These are phyloP conservation scores for Aspergillus persii DNA, from an alignment of 2,329 filamentous ascomycete species.

Conservation along the genomic window DNA sequence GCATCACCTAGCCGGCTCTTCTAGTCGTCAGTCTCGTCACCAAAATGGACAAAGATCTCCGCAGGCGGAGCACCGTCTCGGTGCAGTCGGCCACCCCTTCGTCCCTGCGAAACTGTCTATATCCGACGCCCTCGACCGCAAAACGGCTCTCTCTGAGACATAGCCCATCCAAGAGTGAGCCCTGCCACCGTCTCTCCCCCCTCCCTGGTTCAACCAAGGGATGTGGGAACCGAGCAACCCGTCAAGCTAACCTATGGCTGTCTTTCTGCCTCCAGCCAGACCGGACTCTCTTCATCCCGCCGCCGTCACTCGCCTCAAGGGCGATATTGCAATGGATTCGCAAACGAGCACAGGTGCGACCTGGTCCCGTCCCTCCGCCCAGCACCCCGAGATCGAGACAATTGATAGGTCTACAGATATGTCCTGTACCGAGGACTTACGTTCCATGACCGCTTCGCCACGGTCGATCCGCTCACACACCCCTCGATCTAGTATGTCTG, in stretches of 20 bases:
- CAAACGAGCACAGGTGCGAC: constrained; percentile 20
- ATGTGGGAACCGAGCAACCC: background rate
- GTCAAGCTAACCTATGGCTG: constrained; percentile 16
- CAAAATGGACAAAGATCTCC: constrained; percentile 27
- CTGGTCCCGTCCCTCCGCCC: background rate
- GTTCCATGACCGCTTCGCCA: constrained; percentile 18
- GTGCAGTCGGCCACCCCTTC: constrained; percentile 23
- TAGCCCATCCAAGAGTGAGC: constrained; percentile 26
- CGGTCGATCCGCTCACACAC: background rate
- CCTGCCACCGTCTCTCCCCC: background rate
- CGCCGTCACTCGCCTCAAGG: constrained; percentile 33
- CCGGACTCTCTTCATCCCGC: constrained; percentile 26
- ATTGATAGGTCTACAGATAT: constrained; percentile 20
- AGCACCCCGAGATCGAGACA: background rate
- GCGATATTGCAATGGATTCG: constrained; percentile 30
- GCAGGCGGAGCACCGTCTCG: constrained; percentile 25
- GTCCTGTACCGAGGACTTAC: constrained; percentile 32
- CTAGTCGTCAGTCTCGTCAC: background rate
- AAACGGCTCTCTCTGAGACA: constrained; percentile 18
- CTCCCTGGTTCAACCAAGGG: constrained; percentile 11
- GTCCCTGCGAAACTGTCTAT: constrained; percentile 22
- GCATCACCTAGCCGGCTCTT: constrained; percentile 17
- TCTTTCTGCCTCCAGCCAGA: constrained; percentile 14
- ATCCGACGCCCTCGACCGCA: constrained; percentile 22
- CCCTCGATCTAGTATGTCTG: constrained; percentile 4